Evolutionary conservation across 805 yeast genomes (phyloP).

Genomic region (Kazachstania viticola): DNA sequence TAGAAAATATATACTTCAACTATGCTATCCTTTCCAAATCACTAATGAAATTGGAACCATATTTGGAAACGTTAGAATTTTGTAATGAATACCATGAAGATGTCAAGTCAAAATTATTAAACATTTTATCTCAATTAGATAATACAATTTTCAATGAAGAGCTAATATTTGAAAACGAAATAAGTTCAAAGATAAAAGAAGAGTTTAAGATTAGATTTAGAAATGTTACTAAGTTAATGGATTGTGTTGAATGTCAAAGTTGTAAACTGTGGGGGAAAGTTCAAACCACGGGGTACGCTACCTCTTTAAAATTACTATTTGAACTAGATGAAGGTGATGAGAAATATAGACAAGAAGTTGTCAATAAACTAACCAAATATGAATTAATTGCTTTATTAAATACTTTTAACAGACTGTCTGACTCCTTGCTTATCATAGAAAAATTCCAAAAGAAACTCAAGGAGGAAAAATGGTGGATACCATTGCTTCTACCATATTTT

Average conservation of each 20-base stretch:
- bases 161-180: conserved; percentile 34
- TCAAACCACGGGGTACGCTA: conserved; percentile 95
- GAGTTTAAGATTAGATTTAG: conserved; percentile 78
- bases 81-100: conserved; percentile 33
- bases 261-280: conserved; percentile 97
- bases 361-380: conserved; percentile 54
- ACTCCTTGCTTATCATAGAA: too few relatives aligned
- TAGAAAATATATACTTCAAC: conserved; percentile 80
- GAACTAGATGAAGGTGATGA: conserved; percentile 46
- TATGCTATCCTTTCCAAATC: conserved; percentile 79
- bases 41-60: conserved; percentile 49
- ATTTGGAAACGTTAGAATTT: conserved; percentile 38
- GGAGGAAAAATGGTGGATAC: too few relatives aligned
- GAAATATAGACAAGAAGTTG: conserved; percentile 34
- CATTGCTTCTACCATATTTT: too few relatives aligned
- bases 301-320: conserved; percentile 82
- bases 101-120: conserved; percentile 33
- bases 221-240: conserved; percentile 89
- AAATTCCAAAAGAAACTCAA: too few relatives aligned
- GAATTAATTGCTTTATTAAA: conserved; percentile 86
- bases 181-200: conserved; percentile 43
- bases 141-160: conserved; percentile 37
- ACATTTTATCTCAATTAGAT: conserved; percentile 26
- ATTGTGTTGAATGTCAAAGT: conserved; percentile 96
- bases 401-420: conserved; percentile 85